Evolutionary conservation across 805 yeast genomes (phyloP).

Genomic region (Dipodascus geniculatus): DNA sequence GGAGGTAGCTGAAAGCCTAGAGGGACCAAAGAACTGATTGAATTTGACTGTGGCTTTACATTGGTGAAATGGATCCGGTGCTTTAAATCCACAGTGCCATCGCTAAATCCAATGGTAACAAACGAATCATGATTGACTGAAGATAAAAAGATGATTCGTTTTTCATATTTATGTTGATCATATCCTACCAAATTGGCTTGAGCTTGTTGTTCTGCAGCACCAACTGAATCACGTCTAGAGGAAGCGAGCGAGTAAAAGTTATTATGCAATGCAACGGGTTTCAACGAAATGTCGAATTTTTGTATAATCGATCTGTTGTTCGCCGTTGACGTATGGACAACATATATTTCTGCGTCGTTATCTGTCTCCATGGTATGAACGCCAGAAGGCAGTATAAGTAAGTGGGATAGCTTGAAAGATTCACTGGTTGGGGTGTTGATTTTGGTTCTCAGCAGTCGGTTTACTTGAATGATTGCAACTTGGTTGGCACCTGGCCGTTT

Average conservation of each 20-base stretch:
- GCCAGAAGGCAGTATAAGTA: constrained; percentile 3
- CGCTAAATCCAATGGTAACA: constrained; percentile 6
- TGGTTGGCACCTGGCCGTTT: neutral
- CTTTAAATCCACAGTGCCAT: constrained; percentile 12
- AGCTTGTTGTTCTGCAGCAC: constrained; percentile 5
- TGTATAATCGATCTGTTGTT: constrained; percentile 5
- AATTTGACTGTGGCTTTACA: constrained; percentile 4
- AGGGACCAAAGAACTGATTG: neutral
- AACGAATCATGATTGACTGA: constrained; percentile 11
- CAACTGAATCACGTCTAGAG: constrained; percentile 6
- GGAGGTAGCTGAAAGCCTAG: neutral
- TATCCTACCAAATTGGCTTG: constrained; percentile 6
- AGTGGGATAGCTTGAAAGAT: constrained; percentile 6
- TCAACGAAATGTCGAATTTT: constrained; percentile 7
- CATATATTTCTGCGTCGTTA: constrained; percentile 10
- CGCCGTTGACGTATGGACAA: constrained; percentile 8
- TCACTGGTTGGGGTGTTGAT: constrained; percentile 3
- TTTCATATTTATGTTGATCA: constrained; percentile 6
- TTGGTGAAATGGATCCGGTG: constrained; percentile 6
- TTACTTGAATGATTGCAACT: constrained; percentile 4
- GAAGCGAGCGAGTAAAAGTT: constrained; percentile 11
- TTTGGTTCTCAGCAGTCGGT: constrained; percentile 3
- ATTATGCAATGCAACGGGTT: constrained; percentile 12
- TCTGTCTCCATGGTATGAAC: neutral
- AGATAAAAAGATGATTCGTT: constrained; percentile 9